Base-by-base conservation (phyloP, 1,284 basidiomycete genomes). In the Fomitopsis schrenkii region DNA sequence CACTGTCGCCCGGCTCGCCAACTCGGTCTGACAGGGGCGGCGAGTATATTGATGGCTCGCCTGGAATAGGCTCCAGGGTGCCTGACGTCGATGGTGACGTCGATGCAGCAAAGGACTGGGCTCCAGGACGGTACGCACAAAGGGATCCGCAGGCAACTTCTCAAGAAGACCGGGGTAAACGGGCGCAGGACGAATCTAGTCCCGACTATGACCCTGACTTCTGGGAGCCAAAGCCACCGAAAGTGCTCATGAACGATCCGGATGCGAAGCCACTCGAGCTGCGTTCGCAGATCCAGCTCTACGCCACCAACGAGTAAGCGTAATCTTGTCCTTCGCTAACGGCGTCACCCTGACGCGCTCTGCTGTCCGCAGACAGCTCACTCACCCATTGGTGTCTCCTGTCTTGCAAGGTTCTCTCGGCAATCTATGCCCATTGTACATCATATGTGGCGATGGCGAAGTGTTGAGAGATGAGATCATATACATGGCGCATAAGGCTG, bases 391-490 rank as follows among this genome's bases (percentile, higher is more conserved):
- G 28, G 90, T 94, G 6, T 93, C 90, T 0, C 93, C 93, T 0
- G 67, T 85, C n/a, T 76, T 87, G 45, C 78, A 93, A 73, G 85
- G 88, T 0, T 93, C 91, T n/a, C 76, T 95, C 4, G 91, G 92
- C 0, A 90, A 93, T 40, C 80, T 96, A 1, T 91, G 91, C 3
- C 93, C 93, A 1, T 73, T 95, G 19, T 91, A 91, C 70, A 87
- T 95, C 61, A 77, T 94, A 41, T 85, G 84, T 2, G 92, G 93
- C 0, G 83, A 95, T 68, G 84, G 86, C 12, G 94, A 95, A 72
- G 87, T 93, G 0, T 74, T 95, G 40, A 76, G 90, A 10, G 94
- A 96, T 71, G 93, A 95, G 75, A 89, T 93, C 60, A 79, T 95
- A 35, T 94, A 90, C 69, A 65, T 87, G 30, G 93, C 94, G 0